Percentiles rank a stretch among this genome's conserved stretches.
Evolutionary conservation across 768 basidiomycete genomes (phyloP).

Genomic region (Collybia nuda): DNA sequence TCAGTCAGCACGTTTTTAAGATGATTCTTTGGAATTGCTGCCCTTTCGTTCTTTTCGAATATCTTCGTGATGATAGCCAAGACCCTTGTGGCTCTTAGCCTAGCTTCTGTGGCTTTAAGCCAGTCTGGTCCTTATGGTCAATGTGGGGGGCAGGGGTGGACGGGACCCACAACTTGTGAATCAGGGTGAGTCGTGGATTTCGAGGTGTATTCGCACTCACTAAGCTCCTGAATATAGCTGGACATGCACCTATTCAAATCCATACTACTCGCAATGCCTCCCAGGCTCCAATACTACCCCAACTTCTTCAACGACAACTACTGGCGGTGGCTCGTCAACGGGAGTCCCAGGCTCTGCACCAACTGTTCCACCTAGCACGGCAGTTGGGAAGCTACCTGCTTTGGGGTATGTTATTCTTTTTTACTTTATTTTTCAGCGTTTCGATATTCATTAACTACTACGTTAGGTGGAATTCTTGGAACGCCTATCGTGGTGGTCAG

Average conservation of each 20-base stretch:
- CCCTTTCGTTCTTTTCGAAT: too few species aligned
- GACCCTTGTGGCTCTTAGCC: conserved; percentile 4
- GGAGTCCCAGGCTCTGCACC: conserved; percentile 28
- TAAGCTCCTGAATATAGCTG: conserved; percentile 24
- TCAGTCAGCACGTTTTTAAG: too few species aligned
- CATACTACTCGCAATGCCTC: conserved; percentile 38
- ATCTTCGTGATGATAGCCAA: conserved; percentile 4
- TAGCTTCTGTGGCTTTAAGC: conserved; percentile 8
- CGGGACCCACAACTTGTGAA: conserved; percentile 29
- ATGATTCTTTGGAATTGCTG: too few species aligned
- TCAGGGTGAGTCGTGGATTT: conserved; percentile 26
- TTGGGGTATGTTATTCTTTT: conserved; percentile 32
- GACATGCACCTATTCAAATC: conserved; percentile 30
- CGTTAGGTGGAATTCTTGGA: conserved; percentile 52
- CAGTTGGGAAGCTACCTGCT: conserved; percentile 44
- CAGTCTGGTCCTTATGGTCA: conserved; percentile 23
- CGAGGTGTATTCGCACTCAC: too few species aligned
- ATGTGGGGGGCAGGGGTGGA: conserved; percentile 34
- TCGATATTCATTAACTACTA: not conserved
- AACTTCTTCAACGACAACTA: conserved; percentile 1
- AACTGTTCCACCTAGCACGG: conserved; percentile 37
- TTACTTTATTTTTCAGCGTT: not conserved
- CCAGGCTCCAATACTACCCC: conserved; percentile 6
- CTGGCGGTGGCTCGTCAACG: too few species aligned
- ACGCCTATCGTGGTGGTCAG: conserved; percentile 44